phyloP scores from a whole-genome alignment of 2,329 filamentous ascomycete genomes.

The Colletotrichum sp. region DNA sequence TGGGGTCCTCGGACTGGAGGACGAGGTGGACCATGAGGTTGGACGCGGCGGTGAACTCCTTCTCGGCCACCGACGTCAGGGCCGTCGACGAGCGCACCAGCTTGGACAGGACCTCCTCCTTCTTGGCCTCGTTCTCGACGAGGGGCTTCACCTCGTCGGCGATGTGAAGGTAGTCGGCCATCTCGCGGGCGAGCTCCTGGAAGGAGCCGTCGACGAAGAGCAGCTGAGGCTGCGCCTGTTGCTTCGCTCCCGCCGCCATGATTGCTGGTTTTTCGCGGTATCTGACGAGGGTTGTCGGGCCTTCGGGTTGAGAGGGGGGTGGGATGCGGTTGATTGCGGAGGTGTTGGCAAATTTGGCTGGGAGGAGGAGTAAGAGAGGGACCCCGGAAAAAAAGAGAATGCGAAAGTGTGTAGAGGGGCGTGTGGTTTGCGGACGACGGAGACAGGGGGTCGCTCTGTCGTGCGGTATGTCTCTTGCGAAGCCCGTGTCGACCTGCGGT shows the following conservation, averaged over 20 bases:
- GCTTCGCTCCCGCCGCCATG: constrained; percentile 38
- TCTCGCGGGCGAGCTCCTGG: constrained; percentile 90
- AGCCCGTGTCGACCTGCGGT: constrained; percentile 8
- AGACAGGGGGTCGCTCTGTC: constrained; percentile 22
- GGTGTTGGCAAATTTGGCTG: constrained; percentile 19
- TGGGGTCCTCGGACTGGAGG: constrained; percentile 82
- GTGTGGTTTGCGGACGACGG: constrained; percentile 17
- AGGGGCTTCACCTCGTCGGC: constrained; percentile 80
- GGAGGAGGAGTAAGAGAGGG: constrained; percentile 19
- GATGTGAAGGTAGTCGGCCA: constrained; percentile 91
- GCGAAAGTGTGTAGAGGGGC: constrained; percentile 16
- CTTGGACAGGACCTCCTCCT: constrained; percentile 89
- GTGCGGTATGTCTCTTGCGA: constrained; percentile 19
- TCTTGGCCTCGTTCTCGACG: constrained; percentile 66
- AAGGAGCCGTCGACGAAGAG: constrained; percentile 90
- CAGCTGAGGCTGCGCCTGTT: constrained; percentile 60
- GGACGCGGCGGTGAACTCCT: constrained; percentile 95
- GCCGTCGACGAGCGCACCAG: constrained; percentile 79
- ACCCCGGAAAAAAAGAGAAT: constrained; percentile 20
- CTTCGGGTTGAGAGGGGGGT: not conserved
- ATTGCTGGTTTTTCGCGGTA: constrained; percentile 17
- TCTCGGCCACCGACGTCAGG: constrained; percentile 88
- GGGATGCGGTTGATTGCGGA: constrained; percentile 10
- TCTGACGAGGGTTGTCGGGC: not conserved
- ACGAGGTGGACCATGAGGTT: constrained; percentile 96